Conservation (phyloP, 345 rosid genomes). For the Clausena lansium region DNA sequence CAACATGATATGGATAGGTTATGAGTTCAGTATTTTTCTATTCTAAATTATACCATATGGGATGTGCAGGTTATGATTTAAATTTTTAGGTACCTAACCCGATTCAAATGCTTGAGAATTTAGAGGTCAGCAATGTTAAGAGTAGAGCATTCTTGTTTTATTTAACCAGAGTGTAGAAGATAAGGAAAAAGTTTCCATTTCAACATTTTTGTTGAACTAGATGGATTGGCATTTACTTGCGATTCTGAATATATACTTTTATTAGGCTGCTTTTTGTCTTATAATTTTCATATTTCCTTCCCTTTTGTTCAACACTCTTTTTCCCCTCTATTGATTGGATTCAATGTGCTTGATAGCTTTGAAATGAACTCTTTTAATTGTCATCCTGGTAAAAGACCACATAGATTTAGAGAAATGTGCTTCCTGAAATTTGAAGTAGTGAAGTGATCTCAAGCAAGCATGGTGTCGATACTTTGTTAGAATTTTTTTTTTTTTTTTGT, state of each 20-base stretch:
- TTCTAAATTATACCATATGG: neutral
- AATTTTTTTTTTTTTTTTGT: neutral
- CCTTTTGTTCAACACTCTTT: neutral
- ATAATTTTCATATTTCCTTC: neutral
- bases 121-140: neutral
- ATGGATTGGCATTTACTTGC: neutral
- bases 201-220: neutral
- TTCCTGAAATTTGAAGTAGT: slow-evolving; percentile 1
- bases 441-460: neutral
- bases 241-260: neutral
- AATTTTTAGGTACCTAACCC: neutral
- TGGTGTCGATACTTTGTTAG: neutral
- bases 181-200: neutral
- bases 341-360: neutral
- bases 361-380: neutral
- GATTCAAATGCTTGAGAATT: neutral
- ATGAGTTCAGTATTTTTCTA: neutral
- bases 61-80: neutral
- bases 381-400: neutral
- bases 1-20: neutral
- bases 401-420: neutral
- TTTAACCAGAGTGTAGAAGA: neutral
- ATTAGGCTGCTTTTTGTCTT: neutral
- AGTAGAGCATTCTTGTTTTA: neutral
- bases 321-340: neutral